Percentiles rank a stretch among this genome's conserved stretches.
phyloP scores from a whole-genome alignment of 208 protist species.

The Trypanosoma boissoni region DNA sequence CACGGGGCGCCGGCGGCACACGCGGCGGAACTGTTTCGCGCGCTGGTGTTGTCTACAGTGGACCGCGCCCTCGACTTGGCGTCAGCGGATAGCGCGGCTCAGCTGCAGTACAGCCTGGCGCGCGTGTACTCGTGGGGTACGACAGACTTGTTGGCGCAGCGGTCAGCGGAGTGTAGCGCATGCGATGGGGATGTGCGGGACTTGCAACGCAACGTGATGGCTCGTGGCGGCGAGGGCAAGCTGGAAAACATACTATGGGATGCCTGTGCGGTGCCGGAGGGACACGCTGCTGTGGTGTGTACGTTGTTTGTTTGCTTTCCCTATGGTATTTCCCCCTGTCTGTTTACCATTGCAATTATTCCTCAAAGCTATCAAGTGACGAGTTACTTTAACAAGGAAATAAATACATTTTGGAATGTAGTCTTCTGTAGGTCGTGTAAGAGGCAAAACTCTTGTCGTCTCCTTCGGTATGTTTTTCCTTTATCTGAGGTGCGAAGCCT shows the following conservation, averaged over 20 bases:
- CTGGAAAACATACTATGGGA: constrained; percentile 1
- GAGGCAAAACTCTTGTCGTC: not conserved
- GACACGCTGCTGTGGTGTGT: constrained; percentile 20
- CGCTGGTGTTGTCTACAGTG: too few relatives aligned
- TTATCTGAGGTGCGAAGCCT: not conserved
- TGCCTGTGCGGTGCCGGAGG: constrained; percentile 4
- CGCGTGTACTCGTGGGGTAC: too few relatives aligned
- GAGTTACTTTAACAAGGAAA: constrained; percentile 11
- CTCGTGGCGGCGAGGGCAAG: too few relatives aligned
- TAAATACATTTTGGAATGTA: constrained; percentile 16
- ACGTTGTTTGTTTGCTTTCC: constrained; percentile 2
- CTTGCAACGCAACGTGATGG: too few relatives aligned
- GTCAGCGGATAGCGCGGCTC: too few relatives aligned
- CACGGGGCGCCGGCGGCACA: too few relatives aligned
- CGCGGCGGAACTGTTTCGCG: too few relatives aligned
- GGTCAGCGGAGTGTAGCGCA: too few relatives aligned
- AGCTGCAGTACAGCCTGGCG: too few relatives aligned
- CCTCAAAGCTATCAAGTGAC: constrained; percentile 12
- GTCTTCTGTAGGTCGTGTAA: not conserved
- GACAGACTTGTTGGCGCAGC: too few relatives aligned
- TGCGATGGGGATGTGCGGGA: too few relatives aligned
- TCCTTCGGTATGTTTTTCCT: not conserved
- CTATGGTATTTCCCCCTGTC: not conserved
- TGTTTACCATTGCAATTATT: constrained; percentile 20
- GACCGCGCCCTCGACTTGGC: too few relatives aligned